Evolutionary conservation across 768 basidiomycete genomes (phyloP).

Genomic region (Mrakia gelida): DNA sequence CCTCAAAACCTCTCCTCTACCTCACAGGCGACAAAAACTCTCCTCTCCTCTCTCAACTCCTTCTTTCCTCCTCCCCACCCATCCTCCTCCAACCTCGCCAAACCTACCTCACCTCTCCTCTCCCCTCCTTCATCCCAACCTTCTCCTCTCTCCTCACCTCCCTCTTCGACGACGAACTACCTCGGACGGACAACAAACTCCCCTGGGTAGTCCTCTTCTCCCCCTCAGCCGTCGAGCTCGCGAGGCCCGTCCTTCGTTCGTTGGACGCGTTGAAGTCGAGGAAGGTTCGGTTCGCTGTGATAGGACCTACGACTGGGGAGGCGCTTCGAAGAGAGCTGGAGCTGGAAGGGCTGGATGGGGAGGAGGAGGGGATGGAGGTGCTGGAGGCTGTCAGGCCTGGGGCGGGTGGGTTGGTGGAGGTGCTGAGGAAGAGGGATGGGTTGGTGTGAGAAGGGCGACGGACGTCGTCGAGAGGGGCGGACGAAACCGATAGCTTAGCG

Average conservation of each 20-base stretch:
- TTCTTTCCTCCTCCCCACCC: not conserved
- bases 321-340: conserved; percentile 5
- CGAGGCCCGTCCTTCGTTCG: not conserved
- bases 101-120: conserved; percentile 15
- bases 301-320: conserved; percentile 25
- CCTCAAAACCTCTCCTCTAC: conserved; percentile 54
- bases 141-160: not conserved
- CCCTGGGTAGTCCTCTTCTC: conserved; percentile 27
- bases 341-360: not conserved
- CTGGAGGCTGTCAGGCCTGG: conserved; percentile 8
- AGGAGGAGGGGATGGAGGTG: not conserved
- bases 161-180: not conserved
- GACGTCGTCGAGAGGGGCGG: not conserved
- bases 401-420: conserved; percentile 12
- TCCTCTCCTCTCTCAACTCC: conserved; percentile 12
- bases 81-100: not conserved
- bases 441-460: not conserved
- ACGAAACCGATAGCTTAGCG: not conserved
- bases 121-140: not conserved
- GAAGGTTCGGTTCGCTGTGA: conserved; percentile 8
- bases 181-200: not conserved
- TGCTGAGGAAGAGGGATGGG: conserved; percentile 12
- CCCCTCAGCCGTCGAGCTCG: conserved; percentile 20
- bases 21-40: conserved; percentile 80
- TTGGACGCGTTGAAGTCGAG: not conserved